Conservation (phyloP, 1,139 yeast genomes). For the Pichia sp. region DNA sequence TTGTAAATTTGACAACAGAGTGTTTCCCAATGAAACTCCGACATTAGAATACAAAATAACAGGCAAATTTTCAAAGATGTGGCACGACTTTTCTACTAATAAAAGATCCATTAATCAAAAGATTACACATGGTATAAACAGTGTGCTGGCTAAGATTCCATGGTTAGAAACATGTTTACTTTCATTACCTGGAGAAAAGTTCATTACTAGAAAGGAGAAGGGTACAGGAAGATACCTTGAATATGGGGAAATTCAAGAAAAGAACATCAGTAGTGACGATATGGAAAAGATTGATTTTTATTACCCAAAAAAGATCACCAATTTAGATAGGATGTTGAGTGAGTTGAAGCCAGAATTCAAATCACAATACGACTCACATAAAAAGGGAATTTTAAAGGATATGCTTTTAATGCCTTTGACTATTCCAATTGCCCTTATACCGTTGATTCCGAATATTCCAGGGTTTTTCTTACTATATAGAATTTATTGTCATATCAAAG, state of each 20-base stretch:
- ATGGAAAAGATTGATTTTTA: conserved; percentile 23
- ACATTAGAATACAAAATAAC: conserved; percentile 34
- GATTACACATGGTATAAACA: conserved; percentile 31
- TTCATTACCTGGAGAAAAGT: conserved; percentile 41
- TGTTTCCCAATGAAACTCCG: conserved; percentile 25
- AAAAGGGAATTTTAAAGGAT: conserved; percentile 37
- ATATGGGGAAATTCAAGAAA: neutral
- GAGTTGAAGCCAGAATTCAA: conserved; percentile 22
- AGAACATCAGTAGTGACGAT: conserved; percentile 14
- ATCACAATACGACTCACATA: conserved; percentile 34
- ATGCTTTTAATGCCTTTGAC: conserved; percentile 67
- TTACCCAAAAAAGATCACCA: conserved; percentile 21
- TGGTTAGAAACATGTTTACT: conserved; percentile 44
- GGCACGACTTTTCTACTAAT: conserved; percentile 39
- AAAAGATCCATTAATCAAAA: conserved; percentile 31
- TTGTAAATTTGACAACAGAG: conserved; percentile 43
- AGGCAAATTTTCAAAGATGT: conserved; percentile 33
- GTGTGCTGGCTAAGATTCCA: conserved; percentile 37
- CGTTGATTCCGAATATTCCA: conserved; percentile 92
- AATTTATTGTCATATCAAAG: conserved; percentile 77
- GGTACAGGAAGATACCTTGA: conserved; percentile 2
- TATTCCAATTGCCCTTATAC: conserved; percentile 71
- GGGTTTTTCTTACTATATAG: conserved; percentile 83
- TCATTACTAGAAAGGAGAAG: conserved; percentile 42
- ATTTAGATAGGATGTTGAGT: conserved; percentile 12